phyloP scores from a whole-genome alignment of 495 filamentous ascomycete genomes.

The Cryomyces minteri region DNA sequence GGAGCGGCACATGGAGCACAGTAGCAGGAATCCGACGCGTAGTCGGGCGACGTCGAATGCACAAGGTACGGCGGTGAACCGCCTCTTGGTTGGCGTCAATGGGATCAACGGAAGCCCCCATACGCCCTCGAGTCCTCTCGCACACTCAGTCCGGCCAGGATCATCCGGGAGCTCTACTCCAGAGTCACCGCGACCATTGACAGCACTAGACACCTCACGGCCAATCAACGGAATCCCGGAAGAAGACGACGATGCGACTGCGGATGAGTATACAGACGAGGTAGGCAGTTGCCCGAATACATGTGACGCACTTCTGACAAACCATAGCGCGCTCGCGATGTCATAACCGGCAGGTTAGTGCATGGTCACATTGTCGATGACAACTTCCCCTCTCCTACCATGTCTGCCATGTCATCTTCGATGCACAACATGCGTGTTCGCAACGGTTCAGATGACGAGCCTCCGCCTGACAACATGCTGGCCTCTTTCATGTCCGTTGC shows the following conservation, averaged over 20 bases:
- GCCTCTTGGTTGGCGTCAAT: background rate
- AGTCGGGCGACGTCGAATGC: background rate
- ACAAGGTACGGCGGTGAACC: no score
- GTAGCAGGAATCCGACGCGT: background rate
- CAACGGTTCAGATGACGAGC: constrained; percentile 22
- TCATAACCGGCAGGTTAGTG: constrained; percentile 80
- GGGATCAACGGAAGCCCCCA: background rate
- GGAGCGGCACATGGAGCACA: background rate
- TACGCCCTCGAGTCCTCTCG: constrained; percentile 4
- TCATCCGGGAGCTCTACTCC: background rate
- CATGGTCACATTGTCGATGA: constrained; percentile 95
- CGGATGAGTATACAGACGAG: constrained; percentile 55
- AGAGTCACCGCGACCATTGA: no score
- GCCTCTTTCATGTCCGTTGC: constrained; percentile 44
- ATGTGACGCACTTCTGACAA: background rate
- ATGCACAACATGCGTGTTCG: constrained; percentile 25
- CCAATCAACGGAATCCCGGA: no score
- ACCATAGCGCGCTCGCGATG: constrained; percentile 51
- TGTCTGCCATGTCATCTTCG: constrained; percentile 42
- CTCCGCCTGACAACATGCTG: constrained; percentile 38
- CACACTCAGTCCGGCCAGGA: constrained; percentile 1
- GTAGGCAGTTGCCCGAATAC: constrained; percentile 3
- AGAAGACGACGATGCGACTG: background rate
- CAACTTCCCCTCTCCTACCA: constrained; percentile 60
- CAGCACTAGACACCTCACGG: background rate